Base-by-base conservation (phyloP, 306 rosid genomes). In the Cicer judaicum region DNA sequence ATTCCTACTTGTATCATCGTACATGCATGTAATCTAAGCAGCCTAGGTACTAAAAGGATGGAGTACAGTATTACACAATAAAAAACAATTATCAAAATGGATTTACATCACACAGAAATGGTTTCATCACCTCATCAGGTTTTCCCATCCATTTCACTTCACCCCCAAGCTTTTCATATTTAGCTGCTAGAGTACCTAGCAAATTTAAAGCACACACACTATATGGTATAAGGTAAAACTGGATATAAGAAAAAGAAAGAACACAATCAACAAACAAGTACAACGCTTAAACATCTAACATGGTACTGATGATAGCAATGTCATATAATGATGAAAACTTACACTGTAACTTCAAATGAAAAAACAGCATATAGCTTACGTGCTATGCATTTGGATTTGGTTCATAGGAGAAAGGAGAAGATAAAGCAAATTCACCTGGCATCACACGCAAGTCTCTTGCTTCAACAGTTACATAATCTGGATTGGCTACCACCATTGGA, bases 121-220 rank as follows among this genome's bases (percentile, higher is more conserved):
- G 72, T 11, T 71, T 11, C 24, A 68, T 81, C 70, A 94, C 97
- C 97, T 91, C 86, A 53, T 84, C 90, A 75, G 98, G 98, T 81
- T 91, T 94, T 85, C 98, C 97, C 98, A 94, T 94, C 96, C 97
- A 94, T 81, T 90, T 88, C 44, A 94, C 98, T 87, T 91, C 96
- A 79, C 98, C 98, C 39, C 94, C 94, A 18, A 94, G 93, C 85
- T 90, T 83, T 84, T 89, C 97, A 81, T 88, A 94, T 73, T 88
- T 94, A 75, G 88, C 90, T 53, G 97, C 98, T 16, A 91, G 88
- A 18, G 98, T 79, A 64, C 96, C 98, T 94, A 69, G 19, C 59
- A 77, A 55, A 34, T 75, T 70, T 53, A 60, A 71, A 57, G 15
- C 34, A n/a, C 40, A 57, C 77, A 39, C 71, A 77, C 15, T 21